Evolutionary conservation across 345 rosid genomes (phyloP).

Genomic region (Tarenaya hassleriana): DNA sequence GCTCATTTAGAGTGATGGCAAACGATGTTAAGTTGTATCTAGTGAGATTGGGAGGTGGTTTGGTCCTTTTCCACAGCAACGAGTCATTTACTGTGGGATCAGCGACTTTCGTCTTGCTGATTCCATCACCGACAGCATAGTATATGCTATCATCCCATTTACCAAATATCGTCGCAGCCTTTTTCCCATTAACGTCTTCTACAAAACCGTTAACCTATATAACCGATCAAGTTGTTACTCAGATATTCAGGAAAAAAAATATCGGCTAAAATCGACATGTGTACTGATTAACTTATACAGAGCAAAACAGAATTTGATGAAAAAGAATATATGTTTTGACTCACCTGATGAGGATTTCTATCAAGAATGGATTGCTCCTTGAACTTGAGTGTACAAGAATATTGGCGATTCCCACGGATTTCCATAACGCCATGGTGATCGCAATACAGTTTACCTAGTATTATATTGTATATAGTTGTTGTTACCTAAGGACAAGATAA

Average conservation of each 20-base stretch:
- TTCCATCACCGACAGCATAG: conserved; percentile 48
- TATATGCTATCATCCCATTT: conserved; percentile 93
- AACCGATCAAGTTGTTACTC: conserved; percentile 4
- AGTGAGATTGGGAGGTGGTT: conserved; percentile 66
- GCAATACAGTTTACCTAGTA: conserved; percentile 83
- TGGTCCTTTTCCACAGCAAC: conserved; percentile 78
- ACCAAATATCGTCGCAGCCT: conserved; percentile 73
- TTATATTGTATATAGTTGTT: conserved; percentile 79
- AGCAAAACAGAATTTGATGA: neutral
- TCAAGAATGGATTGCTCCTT: conserved; percentile 88
- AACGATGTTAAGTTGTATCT: conserved; percentile 92
- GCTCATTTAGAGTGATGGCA: conserved; percentile 85
- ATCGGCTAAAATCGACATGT: too few species aligned
- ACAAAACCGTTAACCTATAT: conserved; percentile 80
- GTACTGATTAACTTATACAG: too few species aligned
- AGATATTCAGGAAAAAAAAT: neutral
- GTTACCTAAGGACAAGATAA: conserved; percentile 57
- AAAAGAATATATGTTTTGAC: neutral
- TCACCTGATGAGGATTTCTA: conserved; percentile 88
- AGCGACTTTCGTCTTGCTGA: conserved; percentile 51
- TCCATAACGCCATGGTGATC: conserved; percentile 93
- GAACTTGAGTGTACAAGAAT: conserved; percentile 85
- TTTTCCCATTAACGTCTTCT: conserved; percentile 60
- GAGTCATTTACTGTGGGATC: conserved; percentile 45
- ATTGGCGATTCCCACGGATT: conserved; percentile 65